phyloP scores from a whole-genome alignment of 495 filamentous ascomycete species.

The Staphylotrichum longicolle region DNA sequence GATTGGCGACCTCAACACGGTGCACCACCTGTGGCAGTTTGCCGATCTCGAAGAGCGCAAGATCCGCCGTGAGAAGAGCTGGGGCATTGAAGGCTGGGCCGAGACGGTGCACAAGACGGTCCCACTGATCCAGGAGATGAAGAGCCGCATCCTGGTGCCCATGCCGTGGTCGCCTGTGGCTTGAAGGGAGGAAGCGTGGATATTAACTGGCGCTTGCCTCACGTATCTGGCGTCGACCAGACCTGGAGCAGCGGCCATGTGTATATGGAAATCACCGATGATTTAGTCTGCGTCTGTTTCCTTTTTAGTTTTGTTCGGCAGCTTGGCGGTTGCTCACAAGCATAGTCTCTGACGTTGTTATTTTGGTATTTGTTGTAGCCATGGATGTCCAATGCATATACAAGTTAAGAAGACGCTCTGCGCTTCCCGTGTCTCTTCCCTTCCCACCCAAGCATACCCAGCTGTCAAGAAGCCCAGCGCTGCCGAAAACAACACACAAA shows the following conservation, averaged over 20 bases:
- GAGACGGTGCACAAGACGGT: conserved; percentile 99
- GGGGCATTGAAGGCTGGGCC: conserved; percentile 92
- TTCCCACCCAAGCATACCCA: neutral
- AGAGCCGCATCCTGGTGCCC: conserved; percentile 86
- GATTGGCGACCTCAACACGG: conserved; percentile 94
- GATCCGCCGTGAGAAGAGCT: conserved; percentile 87
- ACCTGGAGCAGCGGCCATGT: neutral
- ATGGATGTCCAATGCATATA: conserved; percentile 2
- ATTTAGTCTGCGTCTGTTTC: neutral
- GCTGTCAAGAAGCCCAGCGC: neutral
- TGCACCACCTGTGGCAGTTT: conserved; percentile 99
- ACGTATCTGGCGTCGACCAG: neutral
- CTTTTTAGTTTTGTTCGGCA: neutral
- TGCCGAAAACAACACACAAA: conserved; percentile 31
- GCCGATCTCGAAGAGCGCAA: conserved; percentile 93
- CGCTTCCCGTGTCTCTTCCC: neutral
- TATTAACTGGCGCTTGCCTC: neutral
- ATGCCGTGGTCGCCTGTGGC: conserved; percentile 95
- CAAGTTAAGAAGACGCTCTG: neutral
- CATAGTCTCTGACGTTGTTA: conserved; percentile 9
- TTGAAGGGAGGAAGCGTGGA: conserved; percentile 33
- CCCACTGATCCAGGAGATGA: conserved; percentile 93
- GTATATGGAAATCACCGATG: neutral
- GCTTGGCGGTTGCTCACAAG: neutral
- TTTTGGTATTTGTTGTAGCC: neutral